Conservation (phyloP, 345 rosid species). For the Populus deltoides region DNA sequence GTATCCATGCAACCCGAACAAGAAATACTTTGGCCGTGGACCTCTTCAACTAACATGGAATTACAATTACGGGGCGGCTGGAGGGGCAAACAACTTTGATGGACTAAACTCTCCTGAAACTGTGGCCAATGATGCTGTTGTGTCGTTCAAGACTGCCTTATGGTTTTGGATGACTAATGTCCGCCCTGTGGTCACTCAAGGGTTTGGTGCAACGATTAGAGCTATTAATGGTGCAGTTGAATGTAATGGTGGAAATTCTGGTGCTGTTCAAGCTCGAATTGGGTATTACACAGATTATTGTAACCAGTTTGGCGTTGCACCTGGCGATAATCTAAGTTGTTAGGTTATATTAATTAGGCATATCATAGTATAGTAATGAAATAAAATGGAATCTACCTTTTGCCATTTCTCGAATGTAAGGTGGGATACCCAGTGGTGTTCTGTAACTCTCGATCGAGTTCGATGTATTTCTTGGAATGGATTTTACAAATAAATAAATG, state of each 20-base stretch:
- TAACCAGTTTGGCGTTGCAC: constrained; percentile 39
- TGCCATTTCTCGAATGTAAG: too few relatives aligned
- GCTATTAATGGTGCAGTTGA: constrained; percentile 40
- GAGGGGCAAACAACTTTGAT: constrained; percentile 33
- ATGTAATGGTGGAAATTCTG: too few relatives aligned
- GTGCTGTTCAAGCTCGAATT: constrained; percentile 19
- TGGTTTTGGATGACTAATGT: constrained; percentile 50
- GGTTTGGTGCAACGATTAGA: constrained; percentile 49
- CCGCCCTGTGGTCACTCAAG: constrained; percentile 34
- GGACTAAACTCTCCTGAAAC: constrained; percentile 41
- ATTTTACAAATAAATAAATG: too few relatives aligned
- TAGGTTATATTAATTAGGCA: too few relatives aligned
- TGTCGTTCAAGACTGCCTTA: constrained; percentile 44
- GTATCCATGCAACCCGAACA: too few relatives aligned
- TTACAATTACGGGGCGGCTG: constrained; percentile 48
- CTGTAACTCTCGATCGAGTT: too few relatives aligned
- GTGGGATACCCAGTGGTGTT: too few relatives aligned
- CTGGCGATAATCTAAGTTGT: too few relatives aligned
- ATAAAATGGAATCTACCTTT: too few relatives aligned
- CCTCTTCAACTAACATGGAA: constrained; percentile 59
- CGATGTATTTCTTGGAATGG: too few relatives aligned
- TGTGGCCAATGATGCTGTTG: constrained; percentile 35
- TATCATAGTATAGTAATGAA: too few relatives aligned
- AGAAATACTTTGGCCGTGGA: constrained; percentile 44
- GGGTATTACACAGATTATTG: constrained; percentile 40